These are phyloP conservation scores for Diaporthe citriasiana DNA, from an alignment of 2,329 filamentous ascomycete species.

Conservation along the genomic window DNA sequence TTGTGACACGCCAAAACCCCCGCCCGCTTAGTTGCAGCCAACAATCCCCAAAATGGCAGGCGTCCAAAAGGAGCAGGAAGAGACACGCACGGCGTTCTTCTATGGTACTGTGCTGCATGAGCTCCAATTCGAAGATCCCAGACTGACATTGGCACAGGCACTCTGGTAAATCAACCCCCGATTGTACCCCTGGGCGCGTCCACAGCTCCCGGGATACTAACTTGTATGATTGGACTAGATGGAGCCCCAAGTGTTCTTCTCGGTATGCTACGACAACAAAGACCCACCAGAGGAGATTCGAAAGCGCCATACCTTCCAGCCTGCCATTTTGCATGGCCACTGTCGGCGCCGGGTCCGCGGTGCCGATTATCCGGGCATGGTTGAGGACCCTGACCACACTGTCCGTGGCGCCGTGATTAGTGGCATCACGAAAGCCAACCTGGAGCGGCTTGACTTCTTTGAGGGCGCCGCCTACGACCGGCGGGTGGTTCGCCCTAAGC, in stretches of 20 bases:
- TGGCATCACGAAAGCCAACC: slow-evolving; percentile 83
- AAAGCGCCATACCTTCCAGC: slow-evolving; percentile 74
- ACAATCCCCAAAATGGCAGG: not conserved
- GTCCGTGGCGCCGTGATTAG: slow-evolving; percentile 84
- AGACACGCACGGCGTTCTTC: slow-evolving; percentile 64
- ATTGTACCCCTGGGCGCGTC: too few relatives aligned
- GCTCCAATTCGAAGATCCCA: not conserved
- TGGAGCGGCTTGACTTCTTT: slow-evolving; percentile 83
- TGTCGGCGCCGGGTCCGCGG: slow-evolving; percentile 76
- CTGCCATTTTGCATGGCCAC: slow-evolving; percentile 82
- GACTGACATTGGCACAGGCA: slow-evolving; percentile 53
- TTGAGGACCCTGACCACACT: slow-evolving; percentile 65
- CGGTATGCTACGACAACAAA: slow-evolving; percentile 79
- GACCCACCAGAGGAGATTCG: slow-evolving; percentile 62
- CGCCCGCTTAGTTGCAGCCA: not conserved
- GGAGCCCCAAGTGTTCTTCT: slow-evolving; percentile 88
- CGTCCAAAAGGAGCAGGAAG: slow-evolving; percentile 22
- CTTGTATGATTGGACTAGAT: slow-evolving; percentile 62
- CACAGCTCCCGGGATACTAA: not conserved
- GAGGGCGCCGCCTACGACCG: slow-evolving; percentile 83
- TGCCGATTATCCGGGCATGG: slow-evolving; percentile 87
- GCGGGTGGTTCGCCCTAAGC: slow-evolving; percentile 66
- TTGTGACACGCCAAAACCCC: not conserved
- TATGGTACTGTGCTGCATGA: slow-evolving; percentile 61
- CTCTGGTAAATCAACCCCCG: slow-evolving; percentile 49